Conservation (phyloP, 2,329 filamentous ascomycete genomes). For the Pestalotiopsis sp. region DNA sequence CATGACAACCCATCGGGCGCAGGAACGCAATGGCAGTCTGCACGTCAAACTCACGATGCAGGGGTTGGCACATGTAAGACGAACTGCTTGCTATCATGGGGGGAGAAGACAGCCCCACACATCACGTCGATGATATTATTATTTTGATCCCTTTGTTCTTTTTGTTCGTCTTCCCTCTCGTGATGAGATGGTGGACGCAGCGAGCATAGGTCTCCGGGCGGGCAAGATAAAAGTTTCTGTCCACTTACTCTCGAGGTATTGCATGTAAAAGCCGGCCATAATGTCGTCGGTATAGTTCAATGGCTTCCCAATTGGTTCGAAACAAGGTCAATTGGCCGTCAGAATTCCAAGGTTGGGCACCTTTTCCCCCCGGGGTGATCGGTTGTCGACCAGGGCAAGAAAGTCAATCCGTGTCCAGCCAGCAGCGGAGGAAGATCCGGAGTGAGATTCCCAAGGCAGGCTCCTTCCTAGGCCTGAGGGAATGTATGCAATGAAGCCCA, state of each 20-base stretch:
- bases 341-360: constrained; percentile 21
- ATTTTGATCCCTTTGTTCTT: constrained; percentile 10
- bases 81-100: constrained; percentile 31
- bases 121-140: constrained; percentile 6
- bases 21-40: constrained; percentile 32
- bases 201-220: constrained; percentile 19
- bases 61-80: constrained; percentile 39
- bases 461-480: constrained; percentile 21
- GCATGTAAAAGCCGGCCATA: constrained; percentile 71
- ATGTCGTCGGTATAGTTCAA: constrained; percentile 34
- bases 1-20: constrained; percentile 24
- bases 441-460: constrained; percentile 12
- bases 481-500: constrained; percentile 59
- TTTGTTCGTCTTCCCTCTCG: constrained; percentile 21
- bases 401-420: constrained; percentile 23
- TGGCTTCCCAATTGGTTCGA: constrained; percentile 17
- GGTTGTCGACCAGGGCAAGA: constrained; percentile 24
- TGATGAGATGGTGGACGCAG: constrained; percentile 13
- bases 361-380: constrained; percentile 24
- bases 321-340: constrained; percentile 15
- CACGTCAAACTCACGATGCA: constrained; percentile 32
- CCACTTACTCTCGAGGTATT: constrained; percentile 75
- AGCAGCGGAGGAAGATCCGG: constrained; percentile 35
- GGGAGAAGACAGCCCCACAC: constrained; percentile 27
- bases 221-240: constrained; percentile 21